Conservation (phyloP, 1,139 yeast species). For the Suhomyces wounanorum region DNA sequence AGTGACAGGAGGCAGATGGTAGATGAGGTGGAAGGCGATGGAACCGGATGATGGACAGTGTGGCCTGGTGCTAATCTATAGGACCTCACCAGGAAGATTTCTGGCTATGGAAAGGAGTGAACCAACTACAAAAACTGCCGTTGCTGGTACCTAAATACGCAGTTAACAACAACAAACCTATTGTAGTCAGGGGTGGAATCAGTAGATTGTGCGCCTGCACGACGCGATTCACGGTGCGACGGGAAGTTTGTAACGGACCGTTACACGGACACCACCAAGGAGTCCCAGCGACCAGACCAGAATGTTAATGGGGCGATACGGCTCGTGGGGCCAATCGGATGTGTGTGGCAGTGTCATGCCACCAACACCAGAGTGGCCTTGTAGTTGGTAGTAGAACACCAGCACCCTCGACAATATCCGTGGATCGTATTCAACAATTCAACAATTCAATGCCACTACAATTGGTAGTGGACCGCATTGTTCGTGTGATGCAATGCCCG, state of each 20-base stretch:
- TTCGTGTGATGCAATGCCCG: not conserved
- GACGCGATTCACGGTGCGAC: conserved; percentile 4
- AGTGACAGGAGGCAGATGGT: not conserved
- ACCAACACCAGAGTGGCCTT: not conserved
- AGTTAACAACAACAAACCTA: conserved; percentile 5
- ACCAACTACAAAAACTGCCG: conserved; percentile 3
- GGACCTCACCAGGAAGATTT: not conserved
- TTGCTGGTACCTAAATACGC: conserved; percentile 5
- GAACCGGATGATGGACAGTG: not conserved
- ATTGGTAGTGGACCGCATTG: not conserved
- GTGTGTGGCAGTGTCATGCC: not conserved
- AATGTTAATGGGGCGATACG: not conserved
- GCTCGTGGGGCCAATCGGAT: not conserved
- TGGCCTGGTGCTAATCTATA: not conserved
- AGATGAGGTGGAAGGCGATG: not conserved
- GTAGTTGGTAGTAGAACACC: too few relatives aligned
- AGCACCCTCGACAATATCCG: not conserved
- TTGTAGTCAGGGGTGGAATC: conserved; percentile 7
- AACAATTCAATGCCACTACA: not conserved
- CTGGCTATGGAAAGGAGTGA: conserved; percentile 1
- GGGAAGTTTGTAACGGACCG: not conserved
- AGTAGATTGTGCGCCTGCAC: conserved; percentile 3
- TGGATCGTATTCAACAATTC: not conserved
- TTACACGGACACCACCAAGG: not conserved
- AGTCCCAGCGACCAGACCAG: not conserved